Percentiles rank a stretch among this genome's conserved stretches.
phyloP scores from a whole-genome alignment of 208 protist species.

The Acanthamoeba culbertsoni region DNA sequence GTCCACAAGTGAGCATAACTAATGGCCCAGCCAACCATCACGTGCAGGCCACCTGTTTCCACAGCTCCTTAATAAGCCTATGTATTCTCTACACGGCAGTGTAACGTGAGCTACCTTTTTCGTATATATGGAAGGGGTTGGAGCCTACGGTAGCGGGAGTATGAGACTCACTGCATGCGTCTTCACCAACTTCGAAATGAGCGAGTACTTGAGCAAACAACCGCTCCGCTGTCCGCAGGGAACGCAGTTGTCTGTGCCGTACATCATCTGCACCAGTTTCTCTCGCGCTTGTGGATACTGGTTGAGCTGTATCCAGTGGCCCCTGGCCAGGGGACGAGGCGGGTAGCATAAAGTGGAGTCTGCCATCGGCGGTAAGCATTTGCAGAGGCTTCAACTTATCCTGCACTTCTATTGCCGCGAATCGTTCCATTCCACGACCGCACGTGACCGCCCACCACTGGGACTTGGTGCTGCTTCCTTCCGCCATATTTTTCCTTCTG shows the following conservation, averaged over 20 bases:
- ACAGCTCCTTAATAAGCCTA: neutral
- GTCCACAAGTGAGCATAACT: neutral
- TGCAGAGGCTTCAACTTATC: neutral
- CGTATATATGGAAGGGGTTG: neutral
- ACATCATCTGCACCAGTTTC: neutral
- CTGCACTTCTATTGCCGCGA: neutral
- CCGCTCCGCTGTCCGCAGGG: constrained; percentile 22
- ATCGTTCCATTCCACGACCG: constrained; percentile 46
- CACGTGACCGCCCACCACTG: constrained; percentile 36
- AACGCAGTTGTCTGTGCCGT: neutral
- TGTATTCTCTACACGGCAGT: neutral
- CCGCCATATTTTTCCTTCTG: neutral
- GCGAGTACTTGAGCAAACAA: constrained; percentile 48
- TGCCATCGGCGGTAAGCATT: neutral
- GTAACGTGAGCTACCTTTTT: neutral
- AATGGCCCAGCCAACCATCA: neutral
- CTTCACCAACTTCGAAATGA: neutral
- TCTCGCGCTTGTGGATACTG: too few relatives aligned
- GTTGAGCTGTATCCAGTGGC: too few relatives aligned
- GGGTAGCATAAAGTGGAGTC: neutral
- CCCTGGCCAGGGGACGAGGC: neutral
- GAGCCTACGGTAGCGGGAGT: neutral
- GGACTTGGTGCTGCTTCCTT: neutral
- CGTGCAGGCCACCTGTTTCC: neutral
- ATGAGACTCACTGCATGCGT: too few relatives aligned